A percentile compares a stretch with the other conserved stretches of the same genome.
Evolutionary conservation across 441 rosid species (phyloP).

Genomic region (Dalechampia spathulata): DNA sequence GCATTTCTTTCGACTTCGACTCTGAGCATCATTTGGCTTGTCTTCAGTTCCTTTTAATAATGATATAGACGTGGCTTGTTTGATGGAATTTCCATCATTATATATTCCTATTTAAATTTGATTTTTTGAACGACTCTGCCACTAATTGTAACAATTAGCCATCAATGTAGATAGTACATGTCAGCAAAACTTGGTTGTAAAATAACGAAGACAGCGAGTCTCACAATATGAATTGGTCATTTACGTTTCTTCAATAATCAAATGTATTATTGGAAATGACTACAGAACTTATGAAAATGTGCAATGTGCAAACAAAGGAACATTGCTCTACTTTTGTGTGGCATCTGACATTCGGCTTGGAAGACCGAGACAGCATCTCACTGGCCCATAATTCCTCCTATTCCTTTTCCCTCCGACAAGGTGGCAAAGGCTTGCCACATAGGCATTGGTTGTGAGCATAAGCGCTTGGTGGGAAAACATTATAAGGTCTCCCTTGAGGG

Average conservation of each 20-base stretch:
- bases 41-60: not conserved
- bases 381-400: constrained; percentile 42
- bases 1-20: no score
- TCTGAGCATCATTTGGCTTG: no score
- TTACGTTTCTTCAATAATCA: constrained; percentile 16
- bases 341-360: constrained; percentile 14
- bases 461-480: constrained; percentile 67
- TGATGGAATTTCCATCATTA: not conserved
- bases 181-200: no score
- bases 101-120: constrained; percentile 6
- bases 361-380: constrained; percentile 49
- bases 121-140: not conserved
- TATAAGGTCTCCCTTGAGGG: constrained; percentile 92
- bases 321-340: constrained; percentile 15
- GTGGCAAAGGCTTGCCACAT: constrained; percentile 87
- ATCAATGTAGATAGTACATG: no score
- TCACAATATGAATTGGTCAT: not conserved
- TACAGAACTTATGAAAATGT: constrained; percentile 19
- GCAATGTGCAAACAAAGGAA: constrained; percentile 21
- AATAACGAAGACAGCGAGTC: no score
- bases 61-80: not conserved
- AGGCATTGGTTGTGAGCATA: constrained; percentile 88
- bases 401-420: constrained; percentile 47
- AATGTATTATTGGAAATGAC: constrained; percentile 21
- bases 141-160: no score